These are phyloP conservation scores for Chenopodium formosanum DNA, from an alignment of 148 eudicot genomes.

Conservation along the genomic window DNA sequence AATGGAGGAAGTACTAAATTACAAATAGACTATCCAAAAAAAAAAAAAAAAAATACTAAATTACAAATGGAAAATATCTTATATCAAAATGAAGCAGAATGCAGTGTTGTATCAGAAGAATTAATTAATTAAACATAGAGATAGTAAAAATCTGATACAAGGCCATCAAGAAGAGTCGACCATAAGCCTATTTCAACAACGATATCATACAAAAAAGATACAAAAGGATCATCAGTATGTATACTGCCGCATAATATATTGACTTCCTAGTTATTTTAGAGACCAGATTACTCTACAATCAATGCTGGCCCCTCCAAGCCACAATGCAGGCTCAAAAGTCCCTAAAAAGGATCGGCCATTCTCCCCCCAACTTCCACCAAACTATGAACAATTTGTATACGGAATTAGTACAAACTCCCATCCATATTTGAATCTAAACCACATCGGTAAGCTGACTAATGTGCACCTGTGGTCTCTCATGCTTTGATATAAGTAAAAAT, in stretches of 20 bases:
- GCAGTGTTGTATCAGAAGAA: background rate
- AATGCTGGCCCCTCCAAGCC: constrained; percentile 20
- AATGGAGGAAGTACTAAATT: too few relatives aligned
- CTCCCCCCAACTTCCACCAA: constrained; percentile 11
- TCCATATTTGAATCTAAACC: constrained; percentile 1
- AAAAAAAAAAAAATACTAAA: too few relatives aligned
- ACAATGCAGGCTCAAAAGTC: constrained; percentile 34
- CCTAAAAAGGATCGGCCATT: constrained; percentile 8
- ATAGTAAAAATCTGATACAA: background rate
- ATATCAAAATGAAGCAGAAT: background rate
- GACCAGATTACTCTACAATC: constrained; percentile 24
- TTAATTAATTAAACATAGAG: constrained; percentile 6
- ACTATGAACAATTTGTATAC: constrained; percentile 13
- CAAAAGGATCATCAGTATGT: constrained; percentile 23
- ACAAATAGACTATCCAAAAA: too few relatives aligned
- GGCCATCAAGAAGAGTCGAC: background rate
- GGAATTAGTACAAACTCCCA: constrained; percentile 10
- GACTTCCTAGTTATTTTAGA: constrained; percentile 24
- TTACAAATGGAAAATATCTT: too few relatives aligned
- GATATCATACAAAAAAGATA: constrained; percentile 17
- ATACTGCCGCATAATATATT: constrained; percentile 16
- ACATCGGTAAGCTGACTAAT: constrained; percentile 10
- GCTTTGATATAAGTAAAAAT: constrained; percentile 1
- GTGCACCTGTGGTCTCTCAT: constrained; percentile 6
- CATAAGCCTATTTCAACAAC: constrained; percentile 8